Evolutionary conservation across 441 rosid genomes (phyloP).

Genomic region (Populus hybrid): DNA sequence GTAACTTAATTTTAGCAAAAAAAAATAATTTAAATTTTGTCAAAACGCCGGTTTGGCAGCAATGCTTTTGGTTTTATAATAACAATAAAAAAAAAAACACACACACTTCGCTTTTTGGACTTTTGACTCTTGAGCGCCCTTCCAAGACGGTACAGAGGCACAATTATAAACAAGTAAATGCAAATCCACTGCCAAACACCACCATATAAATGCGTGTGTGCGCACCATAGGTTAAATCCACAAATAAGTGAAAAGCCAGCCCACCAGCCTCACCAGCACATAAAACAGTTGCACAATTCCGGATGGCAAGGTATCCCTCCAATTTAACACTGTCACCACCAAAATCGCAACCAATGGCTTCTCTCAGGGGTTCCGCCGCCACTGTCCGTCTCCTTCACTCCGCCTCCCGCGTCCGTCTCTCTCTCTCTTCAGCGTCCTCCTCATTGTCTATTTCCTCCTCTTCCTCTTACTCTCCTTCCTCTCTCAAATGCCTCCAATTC

Average conservation of each 20-base stretch:
- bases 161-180: not conserved
- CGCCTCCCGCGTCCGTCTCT: constrained; percentile 23
- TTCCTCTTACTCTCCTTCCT: constrained; percentile 26
- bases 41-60: too few species aligned
- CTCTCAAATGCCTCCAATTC: constrained; percentile 22
- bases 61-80: too few species aligned
- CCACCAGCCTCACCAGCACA: not conserved
- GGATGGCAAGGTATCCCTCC: constrained; percentile 30
- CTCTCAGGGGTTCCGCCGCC: constrained; percentile 40
- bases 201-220: constrained; percentile 7
- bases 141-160: not conserved
- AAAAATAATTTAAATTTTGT: too few species aligned
- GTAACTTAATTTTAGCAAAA: too few species aligned
- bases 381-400: constrained; percentile 48
- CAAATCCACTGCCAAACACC: not conserved
- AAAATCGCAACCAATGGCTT: constrained; percentile 43
- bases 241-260: not conserved
- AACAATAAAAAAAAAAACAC: too few species aligned
- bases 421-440: constrained; percentile 21
- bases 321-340: constrained; percentile 16
- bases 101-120: not conserved
- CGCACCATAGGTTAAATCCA: not conserved
- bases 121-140: not conserved
- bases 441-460: constrained; percentile 28
- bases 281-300: constrained; percentile 1